Conservation (phyloP, 805 yeast species). For the Monosporozyma siamensis region DNA sequence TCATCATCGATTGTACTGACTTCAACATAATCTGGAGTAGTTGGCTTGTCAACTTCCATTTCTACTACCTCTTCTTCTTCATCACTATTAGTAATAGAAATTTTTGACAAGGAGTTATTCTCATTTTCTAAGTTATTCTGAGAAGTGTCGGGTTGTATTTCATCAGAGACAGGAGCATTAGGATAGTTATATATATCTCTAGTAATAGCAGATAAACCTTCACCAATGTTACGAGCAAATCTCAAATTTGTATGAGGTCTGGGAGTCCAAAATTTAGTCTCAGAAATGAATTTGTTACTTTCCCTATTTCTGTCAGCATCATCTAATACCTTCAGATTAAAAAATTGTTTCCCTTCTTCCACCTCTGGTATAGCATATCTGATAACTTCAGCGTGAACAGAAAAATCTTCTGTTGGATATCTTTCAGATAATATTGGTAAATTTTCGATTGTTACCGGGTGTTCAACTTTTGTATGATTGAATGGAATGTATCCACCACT, state of each 20-base stretch:
- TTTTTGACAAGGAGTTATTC: neutral
- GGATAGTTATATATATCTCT: constrained; percentile 22
- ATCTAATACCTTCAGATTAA: constrained; percentile 16
- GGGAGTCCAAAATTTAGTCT: constrained; percentile 23
- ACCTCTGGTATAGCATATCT: constrained; percentile 10
- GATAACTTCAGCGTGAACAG: constrained; percentile 14
- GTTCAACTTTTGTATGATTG: constrained; percentile 13
- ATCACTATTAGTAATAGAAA: neutral
- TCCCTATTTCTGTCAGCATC: constrained; percentile 1
- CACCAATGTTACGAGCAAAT: constrained; percentile 12
- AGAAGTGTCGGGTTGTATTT: neutral
- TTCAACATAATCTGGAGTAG: neutral
- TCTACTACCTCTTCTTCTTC: neutral
- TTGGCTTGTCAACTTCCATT: neutral
- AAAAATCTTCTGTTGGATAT: constrained; percentile 17
- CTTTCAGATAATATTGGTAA: constrained; percentile 30
- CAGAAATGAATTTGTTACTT: no score
- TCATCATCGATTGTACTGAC: neutral
- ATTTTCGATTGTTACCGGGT: constrained; percentile 20
- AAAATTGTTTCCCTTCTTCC: constrained; percentile 9
- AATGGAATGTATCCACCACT: constrained; percentile 34
- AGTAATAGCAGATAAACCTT: constrained; percentile 11
- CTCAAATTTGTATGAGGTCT: constrained; percentile 11
- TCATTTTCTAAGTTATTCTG: neutral
- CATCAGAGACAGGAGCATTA: neutral